phyloP scores from a whole-genome alignment of 306 rosid genomes.

The Vigna unguiculata region DNA sequence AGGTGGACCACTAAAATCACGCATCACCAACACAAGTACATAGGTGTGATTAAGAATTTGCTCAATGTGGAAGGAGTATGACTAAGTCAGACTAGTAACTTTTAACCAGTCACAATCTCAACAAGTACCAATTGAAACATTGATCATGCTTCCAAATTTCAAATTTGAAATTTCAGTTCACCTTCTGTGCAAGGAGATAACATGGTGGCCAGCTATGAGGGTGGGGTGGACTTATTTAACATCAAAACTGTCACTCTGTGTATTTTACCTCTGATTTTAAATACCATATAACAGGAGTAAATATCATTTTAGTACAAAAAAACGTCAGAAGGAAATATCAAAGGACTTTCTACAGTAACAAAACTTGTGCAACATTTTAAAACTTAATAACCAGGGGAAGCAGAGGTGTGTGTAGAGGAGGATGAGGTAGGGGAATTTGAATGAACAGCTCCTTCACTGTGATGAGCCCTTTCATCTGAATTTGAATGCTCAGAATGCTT shows the following conservation, averaged over 20 bases:
- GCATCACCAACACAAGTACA: slow-evolving; percentile 10
- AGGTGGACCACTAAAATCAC: slow-evolving; percentile 42
- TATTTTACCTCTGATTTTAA: slow-evolving; percentile 41
- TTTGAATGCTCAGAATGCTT: slow-evolving; percentile 42
- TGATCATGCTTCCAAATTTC: slow-evolving; percentile 10
- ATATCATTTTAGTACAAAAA: slow-evolving; percentile 12
- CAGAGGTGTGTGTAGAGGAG: slow-evolving; percentile 69
- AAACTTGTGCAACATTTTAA: slow-evolving; percentile 45
- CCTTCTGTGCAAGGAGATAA: slow-evolving; percentile 34
- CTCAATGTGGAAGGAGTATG: neutral
- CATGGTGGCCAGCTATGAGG: slow-evolving; percentile 19
- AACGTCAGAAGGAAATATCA: slow-evolving; percentile 42
- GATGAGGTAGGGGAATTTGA: slow-evolving; percentile 78
- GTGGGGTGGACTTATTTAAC: slow-evolving; percentile 47
- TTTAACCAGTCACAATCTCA: slow-evolving; percentile 2
- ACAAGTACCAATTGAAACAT: slow-evolving; percentile 16
- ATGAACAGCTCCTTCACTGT: slow-evolving; percentile 58
- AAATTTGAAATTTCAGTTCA: slow-evolving; percentile 35
- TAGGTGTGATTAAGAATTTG: neutral
- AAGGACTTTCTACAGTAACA: slow-evolving; percentile 50
- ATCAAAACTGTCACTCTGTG: slow-evolving; percentile 53
- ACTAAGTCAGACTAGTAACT: neutral
- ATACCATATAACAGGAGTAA: slow-evolving; percentile 38
- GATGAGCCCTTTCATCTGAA: slow-evolving; percentile 62
- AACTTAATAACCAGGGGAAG: slow-evolving; percentile 54